phyloP scores from a whole-genome alignment of 257 asterid species.

The Penstemon davidsonii region DNA sequence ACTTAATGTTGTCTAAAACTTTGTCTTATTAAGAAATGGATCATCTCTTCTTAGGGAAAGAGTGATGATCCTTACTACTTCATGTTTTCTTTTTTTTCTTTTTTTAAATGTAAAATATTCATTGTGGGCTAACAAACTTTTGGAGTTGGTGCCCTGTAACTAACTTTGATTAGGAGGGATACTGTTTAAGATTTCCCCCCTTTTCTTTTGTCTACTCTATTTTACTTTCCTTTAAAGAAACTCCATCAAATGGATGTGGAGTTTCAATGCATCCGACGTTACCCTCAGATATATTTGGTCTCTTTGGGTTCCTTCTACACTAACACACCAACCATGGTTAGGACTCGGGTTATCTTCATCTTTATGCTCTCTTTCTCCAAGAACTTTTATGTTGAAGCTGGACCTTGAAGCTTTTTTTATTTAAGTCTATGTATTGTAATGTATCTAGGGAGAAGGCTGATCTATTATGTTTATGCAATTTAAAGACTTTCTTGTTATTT shows the following conservation, averaged over 20 bases:
- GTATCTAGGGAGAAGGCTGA: slow-evolving; percentile 40
- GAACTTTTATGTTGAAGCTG: slow-evolving; percentile 30
- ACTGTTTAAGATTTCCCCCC: neutral
- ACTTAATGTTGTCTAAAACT: slow-evolving; percentile 5
- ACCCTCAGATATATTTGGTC: slow-evolving; percentile 55
- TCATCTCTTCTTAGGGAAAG: slow-evolving; percentile 44
- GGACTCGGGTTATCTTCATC: slow-evolving; percentile 63
- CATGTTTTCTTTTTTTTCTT: neutral
- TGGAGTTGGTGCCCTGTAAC: slow-evolving; percentile 43
- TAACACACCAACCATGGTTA: slow-evolving; percentile 81
- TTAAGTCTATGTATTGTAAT: slow-evolving; percentile 55
- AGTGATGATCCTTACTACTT: slow-evolving; percentile 29
- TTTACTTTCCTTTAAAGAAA: slow-evolving; percentile 35
- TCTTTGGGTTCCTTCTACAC: slow-evolving; percentile 55
- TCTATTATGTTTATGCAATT: slow-evolving; percentile 38
- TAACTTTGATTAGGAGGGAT: neutral
- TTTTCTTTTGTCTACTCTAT: neutral
- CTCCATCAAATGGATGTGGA: slow-evolving; percentile 58
- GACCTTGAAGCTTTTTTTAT: slow-evolving; percentile 36
- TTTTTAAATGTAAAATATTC: neutral
- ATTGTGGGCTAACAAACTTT: slow-evolving; percentile 32
- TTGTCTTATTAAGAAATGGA: slow-evolving; percentile 28
- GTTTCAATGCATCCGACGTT: slow-evolving; percentile 52
- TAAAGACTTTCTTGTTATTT: slow-evolving; percentile 35
- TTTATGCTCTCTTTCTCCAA: slow-evolving; percentile 25